Evolutionary conservation across 2,329 filamentous ascomycete genomes (phyloP), one percentile per base, ranked within the genome.

Genomic region (Pyricularia grisea): DNA sequence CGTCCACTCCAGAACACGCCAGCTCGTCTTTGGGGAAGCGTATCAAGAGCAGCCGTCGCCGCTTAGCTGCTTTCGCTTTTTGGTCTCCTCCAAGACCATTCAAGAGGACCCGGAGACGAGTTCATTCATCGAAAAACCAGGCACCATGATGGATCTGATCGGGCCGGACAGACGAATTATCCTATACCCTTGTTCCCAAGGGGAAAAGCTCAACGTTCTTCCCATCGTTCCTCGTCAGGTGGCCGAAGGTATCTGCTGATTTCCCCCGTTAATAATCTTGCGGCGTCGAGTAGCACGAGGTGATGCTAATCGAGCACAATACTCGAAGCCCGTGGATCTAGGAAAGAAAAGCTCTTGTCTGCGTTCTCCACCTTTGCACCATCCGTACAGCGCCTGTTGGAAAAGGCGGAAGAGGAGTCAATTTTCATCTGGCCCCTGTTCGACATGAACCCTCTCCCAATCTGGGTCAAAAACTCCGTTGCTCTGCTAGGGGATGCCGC

Each of bases 401-500:
- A 50, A n/a, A 50, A 50, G 20, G 20, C 42, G 12, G 11, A 12
- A 12, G 42, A 50, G 20, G 42, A 50, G 10, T 14, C 12, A 3
- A 12, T 50, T n/a, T 50, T n/a, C 42, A 12, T 50, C 42, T 50
- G 42, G 42, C 42, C 42, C 20, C 20, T 50, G 42, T 50, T 50
- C 20, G 42, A 50, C 42, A 50, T 50, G 42, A n/a, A 50, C 42
- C 42, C 20, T 12, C 42, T 50, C 11, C 42, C 42, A 12, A 50
- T 50, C 11, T 50, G 42, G 42, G 42, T n/a, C 42, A 50, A 50
- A n/a, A 50, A 50, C 20, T 50, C 42, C 42, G 10, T 90, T 23
- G 87, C 82, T 0, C 75, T 91, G 0, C 76, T 92, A 0, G 89
- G 90, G 0, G 89, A 92, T 74, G 88, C 89, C 0, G 89, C 88